Conservation (phyloP, 2,329 filamentous ascomycete genomes). For the Leptographium wingfieldii region DNA sequence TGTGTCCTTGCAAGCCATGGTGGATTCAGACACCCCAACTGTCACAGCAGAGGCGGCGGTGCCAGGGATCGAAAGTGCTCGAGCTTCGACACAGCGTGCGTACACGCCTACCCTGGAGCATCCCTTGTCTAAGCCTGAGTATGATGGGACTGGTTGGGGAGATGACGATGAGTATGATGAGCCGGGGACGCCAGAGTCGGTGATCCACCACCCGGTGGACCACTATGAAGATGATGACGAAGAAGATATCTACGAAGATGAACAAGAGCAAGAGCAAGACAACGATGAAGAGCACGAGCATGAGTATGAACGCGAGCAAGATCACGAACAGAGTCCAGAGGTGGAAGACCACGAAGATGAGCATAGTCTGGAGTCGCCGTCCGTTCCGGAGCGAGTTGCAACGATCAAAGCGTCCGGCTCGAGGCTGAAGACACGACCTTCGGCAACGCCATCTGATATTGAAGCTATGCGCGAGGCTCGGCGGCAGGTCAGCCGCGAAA, state of each 20-base stretch:
- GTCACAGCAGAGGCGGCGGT: slow-evolving; percentile 17
- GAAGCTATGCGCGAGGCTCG: slow-evolving; percentile 76
- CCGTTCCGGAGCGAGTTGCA: slow-evolving; percentile 68
- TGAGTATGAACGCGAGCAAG: not conserved
- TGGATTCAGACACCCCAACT: slow-evolving; percentile 22
- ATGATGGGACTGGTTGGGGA: slow-evolving; percentile 51
- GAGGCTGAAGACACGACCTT: slow-evolving; percentile 78
- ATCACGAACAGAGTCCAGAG: not conserved
- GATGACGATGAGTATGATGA: slow-evolving; percentile 45
- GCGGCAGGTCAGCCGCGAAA: slow-evolving; percentile 69
- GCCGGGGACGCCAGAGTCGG: slow-evolving; percentile 72
- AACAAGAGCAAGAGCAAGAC: not conserved
- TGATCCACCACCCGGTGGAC: slow-evolving; percentile 64
- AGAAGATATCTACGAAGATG: slow-evolving; percentile 6
- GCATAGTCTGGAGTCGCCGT: slow-evolving; percentile 35
- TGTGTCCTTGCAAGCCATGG: slow-evolving; percentile 7
- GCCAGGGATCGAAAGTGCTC: slow-evolving; percentile 24
- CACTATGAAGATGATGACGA: slow-evolving; percentile 13
- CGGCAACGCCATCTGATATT: slow-evolving; percentile 74
- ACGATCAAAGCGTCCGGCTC: slow-evolving; percentile 84
- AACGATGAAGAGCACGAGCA: slow-evolving; percentile 23
- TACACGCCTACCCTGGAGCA: slow-evolving; percentile 38
- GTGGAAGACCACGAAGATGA: not conserved
- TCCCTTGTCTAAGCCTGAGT: slow-evolving; percentile 44
- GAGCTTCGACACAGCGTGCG: slow-evolving; percentile 27